Evolutionary conservation across 257 asterid species (phyloP).

Genomic region (Forsythia suspensa): DNA sequence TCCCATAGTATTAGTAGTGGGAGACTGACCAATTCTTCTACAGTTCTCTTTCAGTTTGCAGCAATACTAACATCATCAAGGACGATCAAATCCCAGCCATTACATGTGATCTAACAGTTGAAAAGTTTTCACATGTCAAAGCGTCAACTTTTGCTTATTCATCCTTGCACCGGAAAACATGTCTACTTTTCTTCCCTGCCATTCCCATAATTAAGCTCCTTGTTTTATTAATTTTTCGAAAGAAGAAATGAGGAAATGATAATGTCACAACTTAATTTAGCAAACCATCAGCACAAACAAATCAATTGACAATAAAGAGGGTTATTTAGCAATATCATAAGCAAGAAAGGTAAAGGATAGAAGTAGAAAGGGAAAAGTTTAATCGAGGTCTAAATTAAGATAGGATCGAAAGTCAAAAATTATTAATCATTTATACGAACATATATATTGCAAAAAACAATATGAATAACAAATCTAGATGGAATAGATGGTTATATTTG

Average conservation of each 20-base stretch:
- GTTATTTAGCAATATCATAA: too few relatives aligned
- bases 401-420: too few relatives aligned
- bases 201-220: not conserved
- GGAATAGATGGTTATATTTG: too few relatives aligned
- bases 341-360: not conserved
- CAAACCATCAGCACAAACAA: not conserved
- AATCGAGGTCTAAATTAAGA: too few relatives aligned
- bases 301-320: not conserved
- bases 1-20: not conserved
- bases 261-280: not conserved
- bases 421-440: too few relatives aligned
- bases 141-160: slow-evolving; percentile 52
- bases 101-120: slow-evolving; percentile 38
- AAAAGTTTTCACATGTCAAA: slow-evolving; percentile 33
- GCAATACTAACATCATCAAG: slow-evolving; percentile 35
- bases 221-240: not conserved
- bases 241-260: not conserved
- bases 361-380: too few relatives aligned
- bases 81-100: slow-evolving; percentile 39
- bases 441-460: too few relatives aligned
- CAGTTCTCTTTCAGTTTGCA: slow-evolving; percentile 54
- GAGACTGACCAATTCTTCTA: slow-evolving; percentile 40
- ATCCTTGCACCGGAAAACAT: not conserved
- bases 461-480: too few relatives aligned
- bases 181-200: not conserved